A percentile compares a stretch with the other conserved stretches of the same genome.
Conservation (phyloP, 2,329 filamentous ascomycete species). For the Emydomyces testavorans region DNA sequence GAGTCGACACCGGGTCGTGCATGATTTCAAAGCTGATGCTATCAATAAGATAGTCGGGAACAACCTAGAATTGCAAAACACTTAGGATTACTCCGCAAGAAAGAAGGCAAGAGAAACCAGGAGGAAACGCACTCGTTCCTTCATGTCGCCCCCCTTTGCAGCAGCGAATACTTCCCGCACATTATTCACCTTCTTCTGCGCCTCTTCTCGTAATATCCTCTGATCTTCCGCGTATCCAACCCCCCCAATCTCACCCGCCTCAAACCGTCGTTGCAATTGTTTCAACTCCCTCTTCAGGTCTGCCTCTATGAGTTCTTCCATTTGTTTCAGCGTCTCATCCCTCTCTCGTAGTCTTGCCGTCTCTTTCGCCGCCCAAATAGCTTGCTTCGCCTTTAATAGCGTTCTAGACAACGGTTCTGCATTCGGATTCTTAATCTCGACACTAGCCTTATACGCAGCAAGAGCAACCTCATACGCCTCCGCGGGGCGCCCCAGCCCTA, state of each 20-base stretch:
- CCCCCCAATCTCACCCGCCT: conserved; percentile 38
- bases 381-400: conserved; percentile 72
- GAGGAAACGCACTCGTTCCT: conserved; percentile 32
- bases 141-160: conserved; percentile 32
- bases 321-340: conserved; percentile 31
- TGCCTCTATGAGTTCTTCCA: conserved; percentile 33
- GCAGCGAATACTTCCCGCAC: conserved; percentile 35
- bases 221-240: conserved; percentile 59
- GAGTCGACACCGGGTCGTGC: conserved; percentile 45
- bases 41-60: conserved; percentile 40
- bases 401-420: conserved; percentile 59
- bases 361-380: conserved; percentile 70
- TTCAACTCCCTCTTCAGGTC: conserved; percentile 30
- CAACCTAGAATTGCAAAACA: conserved; percentile 25
- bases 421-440: conserved; percentile 51
- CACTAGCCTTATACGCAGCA: conserved; percentile 60
- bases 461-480: conserved; percentile 61
- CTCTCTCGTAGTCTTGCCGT: conserved; percentile 35
- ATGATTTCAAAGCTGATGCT: conserved; percentile 42
- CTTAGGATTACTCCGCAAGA: neutral
- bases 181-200: conserved; percentile 38
- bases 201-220: conserved; percentile 44
- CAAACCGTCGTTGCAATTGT: conserved; percentile 27
- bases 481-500: conserved; percentile 59
- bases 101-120: neutral